Conservation (phyloP, 2,329 filamentous ascomycete genomes). For the Xylaria sp. region DNA sequence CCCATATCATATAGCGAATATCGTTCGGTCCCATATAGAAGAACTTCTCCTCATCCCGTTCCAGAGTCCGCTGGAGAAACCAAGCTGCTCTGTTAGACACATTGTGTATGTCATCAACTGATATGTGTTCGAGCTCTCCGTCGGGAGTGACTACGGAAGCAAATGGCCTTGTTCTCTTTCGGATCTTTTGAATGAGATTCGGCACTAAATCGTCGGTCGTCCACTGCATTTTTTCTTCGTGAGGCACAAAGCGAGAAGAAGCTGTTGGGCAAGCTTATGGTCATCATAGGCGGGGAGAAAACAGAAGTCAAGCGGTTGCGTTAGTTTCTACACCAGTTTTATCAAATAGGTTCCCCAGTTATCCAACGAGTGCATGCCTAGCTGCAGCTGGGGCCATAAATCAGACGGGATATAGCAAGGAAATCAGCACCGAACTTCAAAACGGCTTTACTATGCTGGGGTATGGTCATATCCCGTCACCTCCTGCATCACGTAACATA, state of each 20-base stretch:
- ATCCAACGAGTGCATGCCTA: background rate
- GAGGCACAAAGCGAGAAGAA: background rate
- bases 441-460: background rate
- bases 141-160: slow-evolving; percentile 32
- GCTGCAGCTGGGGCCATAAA: too few species aligned
- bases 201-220: slow-evolving; percentile 32
- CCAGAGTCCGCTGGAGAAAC: slow-evolving; percentile 41
- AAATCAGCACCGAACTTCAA: too few species aligned
- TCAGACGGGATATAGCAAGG: too few species aligned
- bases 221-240: slow-evolving; percentile 31
- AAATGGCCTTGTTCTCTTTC: slow-evolving; percentile 31
- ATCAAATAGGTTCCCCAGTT: background rate
- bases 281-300: slow-evolving; percentile 8
- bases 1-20: slow-evolving; percentile 43
- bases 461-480: background rate
- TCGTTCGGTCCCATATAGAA: slow-evolving; percentile 47
- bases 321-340: background rate
- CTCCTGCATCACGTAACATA: background rate
- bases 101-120: slow-evolving; percentile 33
- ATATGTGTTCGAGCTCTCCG: slow-evolving; percentile 29
- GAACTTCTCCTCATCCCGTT: slow-evolving; percentile 33
- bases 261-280: background rate
- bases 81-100: slow-evolving; percentile 45
- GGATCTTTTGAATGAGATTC: slow-evolving; percentile 28
- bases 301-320: background rate